Percentiles rank a stretch among this genome's conserved stretches.
These are phyloP conservation scores for Candida ponderosae DNA, from an alignment of 805 yeast species.

Conservation along the genomic window DNA sequence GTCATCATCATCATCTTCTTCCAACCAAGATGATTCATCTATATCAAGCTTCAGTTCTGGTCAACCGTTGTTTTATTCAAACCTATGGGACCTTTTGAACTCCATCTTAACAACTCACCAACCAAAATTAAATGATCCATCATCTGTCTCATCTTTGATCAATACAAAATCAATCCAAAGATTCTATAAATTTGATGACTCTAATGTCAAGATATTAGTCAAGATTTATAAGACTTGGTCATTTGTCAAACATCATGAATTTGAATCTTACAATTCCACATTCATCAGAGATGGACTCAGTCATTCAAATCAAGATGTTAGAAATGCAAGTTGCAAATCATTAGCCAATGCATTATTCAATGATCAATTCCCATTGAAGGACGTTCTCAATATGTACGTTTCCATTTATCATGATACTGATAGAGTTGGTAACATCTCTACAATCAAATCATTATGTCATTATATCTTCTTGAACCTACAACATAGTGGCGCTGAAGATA, in stretches of 20 bases:
- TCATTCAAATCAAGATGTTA: slow-evolving; percentile 12
- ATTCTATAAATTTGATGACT: slow-evolving; percentile 15
- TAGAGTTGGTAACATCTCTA: slow-evolving; percentile 19
- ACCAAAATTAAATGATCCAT: slow-evolving; percentile 12
- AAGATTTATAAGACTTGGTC: slow-evolving; percentile 4
- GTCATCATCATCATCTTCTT: slow-evolving; percentile 16
- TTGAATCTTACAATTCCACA: slow-evolving; percentile 12
- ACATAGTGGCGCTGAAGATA: too few species aligned
- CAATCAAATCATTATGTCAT: slow-evolving; percentile 29
- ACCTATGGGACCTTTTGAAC: background rate
- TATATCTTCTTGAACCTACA: slow-evolving; percentile 20
- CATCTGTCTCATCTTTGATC: slow-evolving; percentile 9
- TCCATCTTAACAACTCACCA: background rate
- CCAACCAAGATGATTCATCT: slow-evolving; percentile 14
- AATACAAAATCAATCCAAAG: slow-evolving; percentile 8
- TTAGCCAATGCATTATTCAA: slow-evolving; percentile 25
- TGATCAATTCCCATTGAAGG: slow-evolving; percentile 13
- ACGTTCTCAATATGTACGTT: slow-evolving; percentile 13
- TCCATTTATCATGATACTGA: slow-evolving; percentile 16
- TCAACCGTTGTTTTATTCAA: slow-evolving; percentile 6
- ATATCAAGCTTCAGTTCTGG: slow-evolving; percentile 13
- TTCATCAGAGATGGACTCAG: slow-evolving; percentile 1
- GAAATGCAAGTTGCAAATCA: slow-evolving; percentile 22
- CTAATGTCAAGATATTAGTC: slow-evolving; percentile 2
- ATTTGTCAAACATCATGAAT: slow-evolving; percentile 2